Base-by-base conservation (phyloP, 257 asterid genomes). In the Echites panduratus region DNA sequence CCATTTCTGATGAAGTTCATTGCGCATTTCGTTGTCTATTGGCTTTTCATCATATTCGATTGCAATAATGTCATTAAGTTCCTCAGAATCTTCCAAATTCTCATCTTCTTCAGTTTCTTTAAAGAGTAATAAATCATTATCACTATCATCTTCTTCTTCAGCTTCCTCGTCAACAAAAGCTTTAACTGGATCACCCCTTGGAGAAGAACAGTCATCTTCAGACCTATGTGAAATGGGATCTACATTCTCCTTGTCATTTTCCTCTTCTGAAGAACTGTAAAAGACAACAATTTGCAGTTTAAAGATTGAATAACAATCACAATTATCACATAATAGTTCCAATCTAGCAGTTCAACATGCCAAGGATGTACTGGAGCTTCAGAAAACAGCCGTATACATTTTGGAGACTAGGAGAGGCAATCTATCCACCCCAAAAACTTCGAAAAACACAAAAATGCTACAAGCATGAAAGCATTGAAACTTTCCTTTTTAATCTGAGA, bases 1-100 rank as follows among this genome's bases (percentile, higher is more conserved):
- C 99, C 99, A 94, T 85, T 85, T 88, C 75, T 86, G 96, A 82
- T 94, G 99, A 78, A 94, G 97, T 79, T 87, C 97, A 79, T 88
- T 82, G 65, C 99, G 93, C 64, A 66, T 86, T 75, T 87, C 97
- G 32, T 74, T 82, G 68, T 94, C 99, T 58, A 66, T 45, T 41
- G 84, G 81, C 70, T 76, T 86, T 80, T 94, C 99, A 79, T 89
- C 81, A 77, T 72, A 90, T 26, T 72, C 84, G 47, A 93, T 87
- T 72, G 96, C 93, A 70, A 91, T 94, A 66, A 94, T 87, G 82
- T 90, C 91, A 77, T 89, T 83, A 70, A 91, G 89, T 78, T 87
- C 98, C 77, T 88, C 96, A 64, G 76, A 78, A 84, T 88, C 96
- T 48, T 87, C 96, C 74, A 76, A 73, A 75, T 89, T 93, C 74